Percentiles rank a stretch among this genome's conserved stretches.
Conservation (phyloP, 305 asterid species). For the Fraxinus sp. region DNA sequence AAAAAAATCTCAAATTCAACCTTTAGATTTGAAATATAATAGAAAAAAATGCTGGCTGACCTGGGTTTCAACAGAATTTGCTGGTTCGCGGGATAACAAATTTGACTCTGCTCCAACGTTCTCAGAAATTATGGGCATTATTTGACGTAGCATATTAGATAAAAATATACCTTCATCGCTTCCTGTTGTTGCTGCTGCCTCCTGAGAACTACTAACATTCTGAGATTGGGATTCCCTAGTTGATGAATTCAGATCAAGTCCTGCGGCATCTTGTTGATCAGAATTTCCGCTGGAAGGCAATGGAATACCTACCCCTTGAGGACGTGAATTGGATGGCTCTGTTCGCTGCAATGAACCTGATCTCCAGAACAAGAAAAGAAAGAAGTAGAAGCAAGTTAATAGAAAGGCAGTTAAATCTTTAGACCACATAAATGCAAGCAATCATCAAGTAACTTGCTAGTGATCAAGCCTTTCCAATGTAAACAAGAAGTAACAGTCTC, state of each 20-base stretch:
- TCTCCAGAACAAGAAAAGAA: constrained; percentile 18
- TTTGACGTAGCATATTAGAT: constrained; percentile 48
- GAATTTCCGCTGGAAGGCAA: constrained; percentile 37
- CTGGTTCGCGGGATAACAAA: constrained; percentile 27
- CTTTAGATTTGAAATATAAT: background rate
- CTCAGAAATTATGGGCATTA: constrained; percentile 53
- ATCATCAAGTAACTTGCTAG: background rate
- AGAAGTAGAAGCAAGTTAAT: background rate
- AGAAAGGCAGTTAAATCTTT: background rate
- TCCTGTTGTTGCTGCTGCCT: constrained; percentile 17
- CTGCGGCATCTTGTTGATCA: constrained; percentile 42
- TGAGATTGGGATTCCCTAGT: constrained; percentile 41
- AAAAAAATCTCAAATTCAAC: constrained; percentile 1
- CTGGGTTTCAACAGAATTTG: constrained; percentile 39
- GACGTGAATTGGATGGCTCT: constrained; percentile 49
- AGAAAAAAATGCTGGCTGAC: constrained; percentile 24
- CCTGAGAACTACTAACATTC: background rate
- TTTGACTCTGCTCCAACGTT: constrained; percentile 27
- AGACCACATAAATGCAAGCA: background rate
- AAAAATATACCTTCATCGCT: constrained; percentile 49
- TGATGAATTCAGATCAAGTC: constrained; percentile 36
- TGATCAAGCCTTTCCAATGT: constrained; percentile 5
- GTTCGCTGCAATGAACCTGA: constrained; percentile 70
- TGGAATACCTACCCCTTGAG: constrained; percentile 51
- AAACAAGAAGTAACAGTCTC: background rate